Evolutionary conservation across 495 filamentous ascomycete genomes (phyloP).

Genomic region (Copromyces sp.): DNA sequence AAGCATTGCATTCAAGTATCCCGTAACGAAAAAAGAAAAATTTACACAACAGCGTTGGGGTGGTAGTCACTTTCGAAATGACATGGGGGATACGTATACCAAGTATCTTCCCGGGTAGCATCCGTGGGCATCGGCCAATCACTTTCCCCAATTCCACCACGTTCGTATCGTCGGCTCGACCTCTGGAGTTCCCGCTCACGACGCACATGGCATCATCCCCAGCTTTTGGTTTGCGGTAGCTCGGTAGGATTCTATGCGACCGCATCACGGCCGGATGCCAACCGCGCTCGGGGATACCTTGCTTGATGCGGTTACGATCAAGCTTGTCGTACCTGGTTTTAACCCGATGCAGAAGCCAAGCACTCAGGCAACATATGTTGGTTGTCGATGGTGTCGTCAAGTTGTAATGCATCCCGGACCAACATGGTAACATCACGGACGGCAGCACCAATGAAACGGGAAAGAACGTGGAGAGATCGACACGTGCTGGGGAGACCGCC

Average conservation of each 20-base stretch:
- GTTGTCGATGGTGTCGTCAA: not conserved
- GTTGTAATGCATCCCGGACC: not conserved
- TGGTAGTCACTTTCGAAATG: not conserved
- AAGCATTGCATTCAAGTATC: too few relatives aligned
- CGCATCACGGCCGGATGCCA: not conserved
- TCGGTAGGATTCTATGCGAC: not conserved
- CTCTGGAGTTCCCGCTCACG: not conserved
- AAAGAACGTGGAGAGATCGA: not conserved
- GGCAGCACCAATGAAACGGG: not conserved
- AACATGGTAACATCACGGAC: not conserved
- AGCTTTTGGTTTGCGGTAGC: not conserved
- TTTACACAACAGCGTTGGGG: not conserved
- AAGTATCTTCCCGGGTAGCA: not conserved
- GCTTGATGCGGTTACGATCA: not conserved
- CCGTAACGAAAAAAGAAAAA: too few relatives aligned
- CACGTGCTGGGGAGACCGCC: not conserved
- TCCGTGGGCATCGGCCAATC: slow-evolving; percentile 3
- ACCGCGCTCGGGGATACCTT: not conserved
- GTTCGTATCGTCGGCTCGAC: not conserved
- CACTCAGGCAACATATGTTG: not conserved
- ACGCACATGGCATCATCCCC: not conserved
- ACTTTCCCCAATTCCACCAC: not conserved
- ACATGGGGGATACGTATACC: not conserved
- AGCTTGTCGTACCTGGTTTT: not conserved
- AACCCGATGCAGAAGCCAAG: not conserved